Base-by-base conservation (phyloP, 768 basidiomycete species). In the Cubamyces lactineus region DNA sequence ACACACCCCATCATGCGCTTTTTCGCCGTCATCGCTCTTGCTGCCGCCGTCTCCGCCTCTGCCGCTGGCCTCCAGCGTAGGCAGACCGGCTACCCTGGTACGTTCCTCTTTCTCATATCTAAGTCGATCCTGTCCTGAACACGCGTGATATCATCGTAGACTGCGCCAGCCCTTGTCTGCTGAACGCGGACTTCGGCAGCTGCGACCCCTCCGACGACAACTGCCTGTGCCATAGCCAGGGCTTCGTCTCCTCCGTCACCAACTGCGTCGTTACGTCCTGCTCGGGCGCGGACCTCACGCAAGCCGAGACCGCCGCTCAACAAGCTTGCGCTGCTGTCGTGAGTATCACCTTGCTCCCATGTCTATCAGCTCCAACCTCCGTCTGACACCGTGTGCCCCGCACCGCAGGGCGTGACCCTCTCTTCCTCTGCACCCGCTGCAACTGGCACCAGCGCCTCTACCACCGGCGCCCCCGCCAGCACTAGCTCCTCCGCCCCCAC, bases 121-220 rank as follows among this genome's bases (percentile, higher is more conserved):
- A 21, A 9, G 17, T 40, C 21, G 8, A 28, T 26, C 1, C 41
- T 15, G 24, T 49, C 42, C 60, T 58, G 23, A 61, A 50, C 24
- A 50, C 24, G 2, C 26, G 3, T 9, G 5, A 30, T 15, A 28
- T 61, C 40, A 34, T 17, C 42, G 19, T 63, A 89, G 88, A 43
- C 55, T 91, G 89, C 68, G 80, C 85, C 2, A 17, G 16, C 0
- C 0, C 71, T 17, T 91, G 90, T 73, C 66, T 88, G 8, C 52
- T 72, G 7, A 71, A 62, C 58, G 79, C 84, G 8, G 69, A 80
- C 66, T 64, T 76, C 19, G 82, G 75, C 45, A 66, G 64, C 60
- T 92, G 89, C 76, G 15, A 56, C 15, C 9, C 71, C 3, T 72
- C 72, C n/a, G 84, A 91, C 74, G 75, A 81, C 69, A 64, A 66